Conservation (phyloP, 257 asterid species). For the Verbascum thapsus region DNA sequence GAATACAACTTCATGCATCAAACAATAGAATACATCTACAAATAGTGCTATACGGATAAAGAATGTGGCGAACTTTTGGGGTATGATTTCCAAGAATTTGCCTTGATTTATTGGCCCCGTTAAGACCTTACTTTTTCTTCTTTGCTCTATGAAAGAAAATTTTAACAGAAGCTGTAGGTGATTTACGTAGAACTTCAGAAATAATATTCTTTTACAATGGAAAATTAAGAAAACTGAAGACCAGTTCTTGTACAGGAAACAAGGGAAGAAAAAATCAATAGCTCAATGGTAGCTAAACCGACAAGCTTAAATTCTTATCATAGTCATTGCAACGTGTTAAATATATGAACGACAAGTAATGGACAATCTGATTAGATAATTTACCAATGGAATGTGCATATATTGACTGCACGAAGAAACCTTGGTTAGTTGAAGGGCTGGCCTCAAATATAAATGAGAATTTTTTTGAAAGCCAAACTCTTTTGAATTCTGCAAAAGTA, state of each 20-base stretch:
- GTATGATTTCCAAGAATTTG: not conserved
- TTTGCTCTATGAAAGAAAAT: not conserved
- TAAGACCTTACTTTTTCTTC: not conserved
- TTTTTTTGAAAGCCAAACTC: conserved; percentile 69
- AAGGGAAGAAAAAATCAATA: not conserved
- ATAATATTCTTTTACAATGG: too few relatives aligned
- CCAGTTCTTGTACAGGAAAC: not conserved
- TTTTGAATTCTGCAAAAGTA: conserved; percentile 68
- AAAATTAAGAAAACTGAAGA: not conserved
- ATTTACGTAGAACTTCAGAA: not conserved
- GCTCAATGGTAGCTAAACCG: not conserved
- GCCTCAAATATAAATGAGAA: conserved; percentile 84
- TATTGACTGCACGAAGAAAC: conserved; percentile 85
- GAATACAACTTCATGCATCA: conserved; percentile 19
- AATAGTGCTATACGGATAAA: not conserved
- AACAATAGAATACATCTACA: conserved; percentile 8
- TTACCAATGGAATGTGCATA: conserved; percentile 71
- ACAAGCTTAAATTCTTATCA: conserved; percentile 12
- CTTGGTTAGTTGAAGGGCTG: conserved; percentile 73
- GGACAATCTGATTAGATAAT: conserved; percentile 15
- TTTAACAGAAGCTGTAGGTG: not conserved
- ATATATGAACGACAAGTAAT: conserved; percentile 6
- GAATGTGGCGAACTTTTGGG: not conserved
- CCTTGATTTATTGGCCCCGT: not conserved
- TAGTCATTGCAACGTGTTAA: not conserved